phyloP scores from a whole-genome alignment of 1,284 basidiomycete genomes.

The Ustilago cynodontis region DNA sequence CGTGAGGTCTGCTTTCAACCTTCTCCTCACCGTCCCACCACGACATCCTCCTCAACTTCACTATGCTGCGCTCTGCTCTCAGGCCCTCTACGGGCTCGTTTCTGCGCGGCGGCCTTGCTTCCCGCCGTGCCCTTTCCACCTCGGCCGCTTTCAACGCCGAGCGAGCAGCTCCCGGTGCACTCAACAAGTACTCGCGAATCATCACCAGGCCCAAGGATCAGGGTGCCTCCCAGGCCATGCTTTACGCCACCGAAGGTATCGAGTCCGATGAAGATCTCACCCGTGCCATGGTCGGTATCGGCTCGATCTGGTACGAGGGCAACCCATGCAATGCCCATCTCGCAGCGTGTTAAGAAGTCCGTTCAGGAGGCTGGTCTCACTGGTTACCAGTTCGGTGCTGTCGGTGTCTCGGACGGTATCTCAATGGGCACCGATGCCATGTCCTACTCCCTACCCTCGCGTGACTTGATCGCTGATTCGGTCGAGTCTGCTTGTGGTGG shows the following conservation, averaged over 20 bases:
- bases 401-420: conserved; percentile 70
- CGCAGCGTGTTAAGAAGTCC: conserved; percentile 63
- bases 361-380: conserved; percentile 65
- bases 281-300: conserved; percentile 68
- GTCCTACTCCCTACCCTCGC: conserved; percentile 67
- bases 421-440: conserved; percentile 69
- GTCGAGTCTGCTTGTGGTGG: conserved; percentile 68
- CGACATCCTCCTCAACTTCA: conserved; percentile 1
- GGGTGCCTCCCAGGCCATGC: conserved; percentile 69
- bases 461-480: conserved; percentile 68
- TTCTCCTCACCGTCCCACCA: neutral
- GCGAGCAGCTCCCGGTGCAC: conserved; percentile 59
- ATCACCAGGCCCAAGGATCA: conserved; percentile 69
- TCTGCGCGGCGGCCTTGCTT: conserved; percentile 24
- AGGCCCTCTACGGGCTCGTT: conserved; percentile 22
- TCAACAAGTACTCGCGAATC: conserved; percentile 65
- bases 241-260: conserved; percentile 68
- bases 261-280: conserved; percentile 64
- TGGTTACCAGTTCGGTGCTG: conserved; percentile 68
- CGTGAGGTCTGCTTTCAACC: conserved; percentile 5
- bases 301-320: conserved; percentile 68
- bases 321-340: conserved; percentile 69
- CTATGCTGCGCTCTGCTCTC: conserved; percentile 40
- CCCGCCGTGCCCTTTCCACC: conserved; percentile 37
- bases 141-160: conserved; percentile 21